Conservation (phyloP, 2,329 filamentous ascomycete genomes). For the Paecilomyces formosus region DNA sequence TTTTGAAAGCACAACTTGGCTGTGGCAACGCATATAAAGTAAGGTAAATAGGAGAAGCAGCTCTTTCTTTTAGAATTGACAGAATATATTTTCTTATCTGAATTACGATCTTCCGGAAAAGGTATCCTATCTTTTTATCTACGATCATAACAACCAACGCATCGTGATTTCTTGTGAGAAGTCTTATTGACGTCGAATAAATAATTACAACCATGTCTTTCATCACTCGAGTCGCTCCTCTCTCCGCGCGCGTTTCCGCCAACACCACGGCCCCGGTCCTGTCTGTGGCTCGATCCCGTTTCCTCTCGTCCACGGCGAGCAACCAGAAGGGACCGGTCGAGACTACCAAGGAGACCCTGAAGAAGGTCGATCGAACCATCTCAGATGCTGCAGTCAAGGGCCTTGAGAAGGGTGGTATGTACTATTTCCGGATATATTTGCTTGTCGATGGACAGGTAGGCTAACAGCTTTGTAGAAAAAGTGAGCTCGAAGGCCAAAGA, state of each 20-base stretch:
- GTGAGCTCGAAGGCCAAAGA: constrained; percentile 40
- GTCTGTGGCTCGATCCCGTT: constrained; percentile 11
- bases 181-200: background rate
- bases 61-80: too few species aligned
- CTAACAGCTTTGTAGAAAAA: constrained; percentile 36
- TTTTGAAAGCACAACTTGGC: background rate
- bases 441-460: background rate
- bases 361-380: constrained; percentile 50
- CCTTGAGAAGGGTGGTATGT: constrained; percentile 56
- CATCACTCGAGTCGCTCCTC: constrained; percentile 23
- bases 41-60: too few species aligned
- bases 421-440: background rate
- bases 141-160: too few species aligned
- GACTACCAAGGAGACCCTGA: constrained; percentile 50
- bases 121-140: too few species aligned
- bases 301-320: constrained; percentile 47
- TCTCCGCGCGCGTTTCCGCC: constrained; percentile 16
- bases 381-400: constrained; percentile 52
- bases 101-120: background rate
- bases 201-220: constrained; percentile 24
- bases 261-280: constrained; percentile 10
- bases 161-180: background rate
- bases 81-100: background rate
- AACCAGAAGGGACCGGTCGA: constrained; percentile 48
- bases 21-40: background rate